These are phyloP conservation scores for Collybiopsis luxurians DNA, from an alignment of 768 basidiomycete species.

Conservation along the genomic window DNA sequence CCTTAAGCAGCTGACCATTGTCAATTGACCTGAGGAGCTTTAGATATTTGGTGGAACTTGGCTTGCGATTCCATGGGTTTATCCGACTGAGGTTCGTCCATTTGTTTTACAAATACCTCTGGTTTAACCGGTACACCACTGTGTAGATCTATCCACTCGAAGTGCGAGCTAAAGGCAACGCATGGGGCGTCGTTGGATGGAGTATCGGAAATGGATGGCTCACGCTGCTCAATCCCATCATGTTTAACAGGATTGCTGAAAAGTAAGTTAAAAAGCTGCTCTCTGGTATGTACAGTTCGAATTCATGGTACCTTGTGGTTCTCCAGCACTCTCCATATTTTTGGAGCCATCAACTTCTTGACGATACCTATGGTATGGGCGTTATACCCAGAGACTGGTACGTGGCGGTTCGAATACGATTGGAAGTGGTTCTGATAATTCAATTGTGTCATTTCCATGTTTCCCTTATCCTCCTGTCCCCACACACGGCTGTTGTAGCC, in stretches of 20 bases:
- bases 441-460: no score
- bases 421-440: no score
- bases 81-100: constrained; percentile 24
- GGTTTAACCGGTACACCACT: background rate
- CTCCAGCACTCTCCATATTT: constrained; percentile 41
- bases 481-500: constrained; percentile 14
- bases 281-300: no score
- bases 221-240: constrained; percentile 41
- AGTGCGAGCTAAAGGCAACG: constrained; percentile 42
- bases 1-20: no score
- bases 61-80: constrained; percentile 41
- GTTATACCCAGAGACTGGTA: constrained; percentile 39
- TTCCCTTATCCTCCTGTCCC: background rate
- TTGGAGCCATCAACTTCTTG: constrained; percentile 41
- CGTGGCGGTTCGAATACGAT: no score
- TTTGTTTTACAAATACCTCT: background rate
- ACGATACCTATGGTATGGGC: constrained; percentile 43
- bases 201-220: constrained; percentile 41
- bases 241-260: constrained; percentile 39
- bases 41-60: constrained; percentile 40
- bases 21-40: no score
- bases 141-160: constrained; percentile 41
- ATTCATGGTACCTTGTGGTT: background rate
- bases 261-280: constrained; percentile 19
- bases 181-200: constrained; percentile 46